Percentiles rank a stretch among this genome's conserved stretches.
Conservation (phyloP, 2,329 filamentous ascomycete species). For the Aspergillus sp. region DNA sequence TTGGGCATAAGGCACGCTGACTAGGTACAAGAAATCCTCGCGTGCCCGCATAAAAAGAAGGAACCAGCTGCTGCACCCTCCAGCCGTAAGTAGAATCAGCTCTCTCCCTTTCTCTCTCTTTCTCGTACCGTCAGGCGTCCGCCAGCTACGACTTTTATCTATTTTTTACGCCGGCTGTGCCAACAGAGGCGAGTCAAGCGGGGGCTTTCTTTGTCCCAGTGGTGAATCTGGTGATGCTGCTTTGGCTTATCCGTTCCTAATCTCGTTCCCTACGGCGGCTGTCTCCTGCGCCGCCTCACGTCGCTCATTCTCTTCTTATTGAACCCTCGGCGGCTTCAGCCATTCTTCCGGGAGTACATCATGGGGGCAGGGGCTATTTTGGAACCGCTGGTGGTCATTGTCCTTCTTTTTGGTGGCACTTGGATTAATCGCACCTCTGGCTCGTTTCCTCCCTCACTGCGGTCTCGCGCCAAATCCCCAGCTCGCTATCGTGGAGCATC, state of each 20-base stretch:
- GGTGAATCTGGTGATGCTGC: constrained; percentile 4
- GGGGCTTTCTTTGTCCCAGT: not conserved
- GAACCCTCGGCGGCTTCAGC: not conserved
- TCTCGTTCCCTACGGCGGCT: not conserved
- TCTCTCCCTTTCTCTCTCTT: not conserved
- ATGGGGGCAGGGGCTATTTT: constrained; percentile 60
- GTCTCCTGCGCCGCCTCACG: not conserved
- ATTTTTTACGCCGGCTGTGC: not conserved
- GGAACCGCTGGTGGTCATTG: constrained; percentile 62
- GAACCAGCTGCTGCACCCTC: not conserved
- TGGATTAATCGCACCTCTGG: constrained; percentile 58
- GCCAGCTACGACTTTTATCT: not conserved
- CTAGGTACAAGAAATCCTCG: not conserved
- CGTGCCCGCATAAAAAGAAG: not conserved
- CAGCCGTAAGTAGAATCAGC: not conserved
- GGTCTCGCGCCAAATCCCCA: constrained; percentile 21
- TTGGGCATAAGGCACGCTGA: not conserved
- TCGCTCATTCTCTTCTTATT: not conserved
- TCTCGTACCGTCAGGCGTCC: not conserved
- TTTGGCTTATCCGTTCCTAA: not conserved
- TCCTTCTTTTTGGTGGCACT: constrained; percentile 60
- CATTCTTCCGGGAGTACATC: constrained; percentile 1
- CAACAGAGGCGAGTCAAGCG: not conserved
- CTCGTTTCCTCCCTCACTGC: constrained; percentile 23
- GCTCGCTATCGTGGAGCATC: constrained; percentile 28